A percentile compares a stretch with the other conserved stretches of the same genome.
Evolutionary conservation across 2,329 filamentous ascomycete genomes (phyloP).

Genomic region (Verticillium longisporum): DNA sequence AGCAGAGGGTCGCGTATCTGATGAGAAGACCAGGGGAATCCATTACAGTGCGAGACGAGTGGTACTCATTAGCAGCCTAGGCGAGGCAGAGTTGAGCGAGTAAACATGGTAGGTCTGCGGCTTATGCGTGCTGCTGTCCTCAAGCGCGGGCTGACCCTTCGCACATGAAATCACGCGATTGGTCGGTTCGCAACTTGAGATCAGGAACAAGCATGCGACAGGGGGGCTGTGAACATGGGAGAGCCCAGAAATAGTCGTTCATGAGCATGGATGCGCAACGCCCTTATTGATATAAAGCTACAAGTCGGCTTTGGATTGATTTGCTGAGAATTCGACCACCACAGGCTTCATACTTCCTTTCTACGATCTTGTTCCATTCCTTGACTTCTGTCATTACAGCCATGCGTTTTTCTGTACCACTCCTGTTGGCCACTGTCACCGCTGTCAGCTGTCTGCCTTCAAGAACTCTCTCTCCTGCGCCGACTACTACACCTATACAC

Average conservation of each 20-base stretch:
- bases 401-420: not conserved
- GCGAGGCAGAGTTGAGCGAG: not conserved
- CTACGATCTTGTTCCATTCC: not conserved
- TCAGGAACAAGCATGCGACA: not conserved
- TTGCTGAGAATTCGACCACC: not conserved
- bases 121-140: too few relatives aligned
- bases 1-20: constrained; percentile 3
- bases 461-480: not conserved
- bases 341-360: not conserved
- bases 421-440: not conserved
- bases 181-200: not conserved
- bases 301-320: not conserved
- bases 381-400: not conserved
- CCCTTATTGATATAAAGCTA: not conserved
- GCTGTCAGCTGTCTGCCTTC: not conserved
- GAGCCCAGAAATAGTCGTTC: not conserved
- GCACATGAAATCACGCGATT: not conserved
- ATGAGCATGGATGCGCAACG: not conserved
- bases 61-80: not conserved
- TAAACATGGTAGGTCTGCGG: not conserved
- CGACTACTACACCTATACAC: not conserved
- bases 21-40: constrained; percentile 3
- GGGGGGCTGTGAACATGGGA: not conserved
- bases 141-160: too few relatives aligned
- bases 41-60: constrained; percentile 2